Percentiles rank a stretch among this genome's conserved stretches.
These are phyloP conservation scores for Capsaspora owczarzaki DNA, from an alignment of 78 protist species.

Conservation along the genomic window DNA sequence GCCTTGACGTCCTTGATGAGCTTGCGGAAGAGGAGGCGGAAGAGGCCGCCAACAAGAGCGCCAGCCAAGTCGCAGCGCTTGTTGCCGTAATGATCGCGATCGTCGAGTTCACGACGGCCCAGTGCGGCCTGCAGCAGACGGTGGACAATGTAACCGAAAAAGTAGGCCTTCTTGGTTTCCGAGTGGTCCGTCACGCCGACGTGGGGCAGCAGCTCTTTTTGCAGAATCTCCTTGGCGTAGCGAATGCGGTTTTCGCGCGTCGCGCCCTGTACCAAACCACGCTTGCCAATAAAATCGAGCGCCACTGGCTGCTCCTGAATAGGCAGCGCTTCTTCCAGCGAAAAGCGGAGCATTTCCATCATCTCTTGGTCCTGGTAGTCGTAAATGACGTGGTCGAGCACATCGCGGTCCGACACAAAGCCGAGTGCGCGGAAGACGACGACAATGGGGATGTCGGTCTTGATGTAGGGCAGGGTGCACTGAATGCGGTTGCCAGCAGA, in stretches of 20 bases:
- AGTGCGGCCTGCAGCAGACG: slow-evolving; percentile 73
- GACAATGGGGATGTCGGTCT: slow-evolving; percentile 80
- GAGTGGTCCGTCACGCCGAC: slow-evolving; percentile 74
- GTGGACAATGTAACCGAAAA: slow-evolving; percentile 93
- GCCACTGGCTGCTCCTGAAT: slow-evolving; percentile 76
- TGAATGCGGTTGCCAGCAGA: slow-evolving; percentile 23
- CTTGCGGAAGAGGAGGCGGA: slow-evolving; percentile 68
- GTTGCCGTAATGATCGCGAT: slow-evolving; percentile 98
- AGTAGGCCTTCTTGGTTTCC: slow-evolving; percentile 88
- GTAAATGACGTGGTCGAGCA: slow-evolving; percentile 84
- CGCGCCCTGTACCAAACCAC: slow-evolving; percentile 17
- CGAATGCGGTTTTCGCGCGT: slow-evolving; percentile 13
- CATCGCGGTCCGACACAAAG: slow-evolving; percentile 83
- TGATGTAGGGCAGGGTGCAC: slow-evolving; percentile 63
- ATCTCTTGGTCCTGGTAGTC: slow-evolving; percentile 76
- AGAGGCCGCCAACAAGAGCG: slow-evolving; percentile 76
- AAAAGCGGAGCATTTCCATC: slow-evolving; percentile 83
- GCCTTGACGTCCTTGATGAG: slow-evolving; percentile 38
- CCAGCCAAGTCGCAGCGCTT: slow-evolving; percentile 98
- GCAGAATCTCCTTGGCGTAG: slow-evolving; percentile 53
- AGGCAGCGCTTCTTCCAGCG: slow-evolving; percentile 81
- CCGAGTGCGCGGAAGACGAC: slow-evolving; percentile 93
- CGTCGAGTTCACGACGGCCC: slow-evolving; percentile 81
- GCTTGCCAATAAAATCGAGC: slow-evolving; percentile 86
- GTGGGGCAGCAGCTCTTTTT: slow-evolving; percentile 90